Evolutionary conservation across 352 stramenopile genomes (phyloP), one percentile per base, ranked within the genome.

Genomic region (Globisporangium echinulatum): DNA sequence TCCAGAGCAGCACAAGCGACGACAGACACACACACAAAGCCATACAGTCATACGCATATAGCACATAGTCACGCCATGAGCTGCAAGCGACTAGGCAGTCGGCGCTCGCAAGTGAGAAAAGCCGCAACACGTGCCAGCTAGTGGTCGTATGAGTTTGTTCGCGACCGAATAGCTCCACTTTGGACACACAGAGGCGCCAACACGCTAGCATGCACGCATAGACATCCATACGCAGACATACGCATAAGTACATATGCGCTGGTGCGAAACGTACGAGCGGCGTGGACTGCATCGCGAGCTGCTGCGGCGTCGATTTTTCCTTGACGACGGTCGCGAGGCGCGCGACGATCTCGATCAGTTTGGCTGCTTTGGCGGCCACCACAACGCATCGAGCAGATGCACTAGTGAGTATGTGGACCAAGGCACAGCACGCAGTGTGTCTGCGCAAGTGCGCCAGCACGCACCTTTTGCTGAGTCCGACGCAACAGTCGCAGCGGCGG

Each of bases 301-400:
- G 64, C 55, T 77, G 67, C 2, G 67, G 71, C 49, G 72, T 63
- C 15, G 65, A 72, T 51, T 89, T 85, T 58, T 88, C 68, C 62
- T 89, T 75, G 25, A 92, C 79, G 33, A 92, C 74, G 17, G 62
- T 77, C 33, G 79, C 85, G 15, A 92, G 62, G 9, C 70, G 64
- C 74, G 79, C 78, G 11, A 88, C 82, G 15, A 92, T 80, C 50
- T 87, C 82, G 43, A 64, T 74, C 59, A 88, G 58, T 11, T 61
- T 61, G 11, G 46, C 61, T 66, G 17, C 2, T 3, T 37, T 8
- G 10, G 8, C 15, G 51, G 9, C 8, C 43, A 1, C 42, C 3
- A 50, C n/a, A 7, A 49, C 36, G 40, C 25, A 49, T 43, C 36
- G 7, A 57, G 15, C 13, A 25, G 11, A 8, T 48, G 50, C 5